Conservation (phyloP, 352 stramenopile genomes). For the Globisporangium splendens region DNA sequence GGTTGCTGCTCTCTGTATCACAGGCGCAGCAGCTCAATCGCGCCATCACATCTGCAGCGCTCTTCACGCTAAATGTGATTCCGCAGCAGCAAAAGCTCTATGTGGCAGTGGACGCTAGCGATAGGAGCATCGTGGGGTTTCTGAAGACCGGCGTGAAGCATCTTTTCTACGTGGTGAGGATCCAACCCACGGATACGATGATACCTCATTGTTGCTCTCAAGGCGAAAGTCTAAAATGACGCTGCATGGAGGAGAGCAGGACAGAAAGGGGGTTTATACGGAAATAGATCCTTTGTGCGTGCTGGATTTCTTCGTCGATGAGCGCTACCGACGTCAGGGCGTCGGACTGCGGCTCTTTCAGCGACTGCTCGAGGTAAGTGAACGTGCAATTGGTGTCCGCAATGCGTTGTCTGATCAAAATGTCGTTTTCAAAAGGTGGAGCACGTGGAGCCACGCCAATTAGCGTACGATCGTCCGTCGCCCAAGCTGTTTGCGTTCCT, state of each 20-base stretch:
- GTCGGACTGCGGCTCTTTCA: conserved; percentile 66
- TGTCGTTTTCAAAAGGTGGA: conserved; percentile 4
- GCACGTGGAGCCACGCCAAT: conserved; percentile 4
- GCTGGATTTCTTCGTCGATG: conserved; percentile 75
- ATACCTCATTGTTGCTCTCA: neutral
- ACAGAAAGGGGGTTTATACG: conserved; percentile 45
- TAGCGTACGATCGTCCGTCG: conserved; percentile 82
- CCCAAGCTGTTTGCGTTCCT: conserved; percentile 79
- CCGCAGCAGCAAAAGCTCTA: conserved; percentile 39
- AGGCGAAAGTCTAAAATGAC: neutral
- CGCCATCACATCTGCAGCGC: conserved; percentile 53
- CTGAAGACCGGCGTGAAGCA: conserved; percentile 70
- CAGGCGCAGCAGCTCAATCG: conserved; percentile 59
- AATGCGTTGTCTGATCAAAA: too few species aligned
- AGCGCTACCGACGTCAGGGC: conserved; percentile 49
- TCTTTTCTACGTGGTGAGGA: conserved; percentile 66
- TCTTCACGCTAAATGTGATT: conserved; percentile 25
- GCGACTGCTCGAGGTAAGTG: conserved; percentile 38
- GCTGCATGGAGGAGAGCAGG: conserved; percentile 21
- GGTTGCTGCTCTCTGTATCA: neutral
- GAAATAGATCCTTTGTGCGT: conserved; percentile 78
- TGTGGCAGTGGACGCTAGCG: conserved; percentile 21
- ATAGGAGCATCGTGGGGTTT: conserved; percentile 33
- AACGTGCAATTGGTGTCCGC: neutral
- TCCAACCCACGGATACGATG: too few species aligned